Base-by-base conservation (phyloP, 2,329 filamentous ascomycete species). In the Xylariaceae sp. region DNA sequence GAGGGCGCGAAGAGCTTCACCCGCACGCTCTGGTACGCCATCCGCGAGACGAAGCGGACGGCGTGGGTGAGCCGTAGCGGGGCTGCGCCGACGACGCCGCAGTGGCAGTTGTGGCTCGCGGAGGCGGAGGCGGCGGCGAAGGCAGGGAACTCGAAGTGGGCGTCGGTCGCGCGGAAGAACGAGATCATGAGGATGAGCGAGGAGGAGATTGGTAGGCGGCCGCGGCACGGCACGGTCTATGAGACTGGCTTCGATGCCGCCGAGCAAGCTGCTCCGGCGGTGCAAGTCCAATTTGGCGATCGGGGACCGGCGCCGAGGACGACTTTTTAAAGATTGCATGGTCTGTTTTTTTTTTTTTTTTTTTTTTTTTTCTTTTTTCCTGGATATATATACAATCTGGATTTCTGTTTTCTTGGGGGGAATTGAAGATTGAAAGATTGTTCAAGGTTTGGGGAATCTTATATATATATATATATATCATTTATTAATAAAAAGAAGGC, bases 11-110 rank as follows among this genome's bases (percentile, higher is more conserved):
- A 73, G 6, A 79, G 74, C 53, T 84, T 77, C 61, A 85, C 81
- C 0, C 68, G 77, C 12, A 81, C 78, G 1, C 67, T 84, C 53
- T 84, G 81, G 81, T 81, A 75, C 59, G 80, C 79, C 1, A 81
- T 85, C 46, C 72, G 76, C 9, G 78, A 80, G 62, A 83, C 80
- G 0, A 67, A 73, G 62, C 70, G 70, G 29, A 78, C 72, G 0
- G 75, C 74, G 3, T 85, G 82, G 82, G 76, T 80, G 2, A 69
- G 70, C 54, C 71, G 74, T 41, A 76, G 74, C 47, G 75, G 78
- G 9, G 76, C 78, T 0, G 78, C 80, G 0, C 81, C 82, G 0
- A 66, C 67, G 8, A 83, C 80, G 0, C 62, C 69, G 0, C 71
- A 77, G 55, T 85, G 81, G 81, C 71, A 73, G 45, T 58, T 68